phyloP scores from a whole-genome alignment of 306 rosid species.

The Acacia crassicarpa region DNA sequence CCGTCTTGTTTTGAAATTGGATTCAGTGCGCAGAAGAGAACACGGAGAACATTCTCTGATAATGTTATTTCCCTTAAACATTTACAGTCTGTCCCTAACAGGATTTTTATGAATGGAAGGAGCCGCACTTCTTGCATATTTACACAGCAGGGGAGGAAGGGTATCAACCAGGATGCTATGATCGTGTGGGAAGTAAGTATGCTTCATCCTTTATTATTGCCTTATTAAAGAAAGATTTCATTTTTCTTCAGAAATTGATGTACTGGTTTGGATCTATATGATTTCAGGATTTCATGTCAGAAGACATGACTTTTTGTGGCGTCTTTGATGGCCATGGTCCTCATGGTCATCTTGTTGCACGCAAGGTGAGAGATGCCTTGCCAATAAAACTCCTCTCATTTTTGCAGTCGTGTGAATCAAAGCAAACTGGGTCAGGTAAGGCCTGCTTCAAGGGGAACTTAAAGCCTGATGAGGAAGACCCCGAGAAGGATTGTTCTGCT shows the following conservation, averaged over 20 bases:
- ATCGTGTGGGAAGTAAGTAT: slow-evolving; percentile 95
- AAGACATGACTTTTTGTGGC: slow-evolving; percentile 84
- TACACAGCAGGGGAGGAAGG: slow-evolving; percentile 94
- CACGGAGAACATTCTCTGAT: slow-evolving; percentile 60
- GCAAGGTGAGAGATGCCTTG: slow-evolving; percentile 83
- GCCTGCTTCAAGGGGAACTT: slow-evolving; percentile 55
- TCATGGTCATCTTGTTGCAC: slow-evolving; percentile 89
- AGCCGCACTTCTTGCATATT: slow-evolving; percentile 80
- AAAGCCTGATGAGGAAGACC: slow-evolving; percentile 52
- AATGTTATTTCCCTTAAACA: slow-evolving; percentile 54
- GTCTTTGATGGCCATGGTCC: slow-evolving; percentile 99
- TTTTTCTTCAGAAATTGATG: slow-evolving; percentile 25
- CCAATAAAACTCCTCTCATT: slow-evolving; percentile 73
- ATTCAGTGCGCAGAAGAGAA: slow-evolving; percentile 53
- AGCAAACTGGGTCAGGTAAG: slow-evolving; percentile 49
- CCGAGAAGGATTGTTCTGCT: slow-evolving; percentile 56
- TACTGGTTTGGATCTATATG: slow-evolving; percentile 30
- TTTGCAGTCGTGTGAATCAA: slow-evolving; percentile 65
- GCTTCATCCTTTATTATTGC: neutral
- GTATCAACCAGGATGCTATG: slow-evolving; percentile 98
- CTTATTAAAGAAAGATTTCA: slow-evolving; percentile 1
- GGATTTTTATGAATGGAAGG: slow-evolving; percentile 74
- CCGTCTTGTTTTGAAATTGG: slow-evolving; percentile 53
- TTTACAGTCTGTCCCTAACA: slow-evolving; percentile 65
- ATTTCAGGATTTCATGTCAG: slow-evolving; percentile 81